Evolutionary conservation across 148 eudicot genomes (phyloP).

Genomic region (Vaccinium vitisidaea): DNA sequence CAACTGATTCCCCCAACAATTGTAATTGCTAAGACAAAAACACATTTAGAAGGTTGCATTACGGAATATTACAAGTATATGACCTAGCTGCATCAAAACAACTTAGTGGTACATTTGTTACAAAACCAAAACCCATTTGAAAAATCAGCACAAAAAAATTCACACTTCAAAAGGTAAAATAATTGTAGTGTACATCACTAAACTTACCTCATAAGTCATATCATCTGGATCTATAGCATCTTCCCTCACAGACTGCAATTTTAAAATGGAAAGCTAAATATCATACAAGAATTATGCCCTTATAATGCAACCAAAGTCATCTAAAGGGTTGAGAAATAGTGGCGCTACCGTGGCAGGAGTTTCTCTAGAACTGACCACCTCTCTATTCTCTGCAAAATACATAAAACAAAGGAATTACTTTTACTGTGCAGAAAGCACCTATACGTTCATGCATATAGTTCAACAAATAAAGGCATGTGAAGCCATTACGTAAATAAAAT

Average conservation of each 20-base stretch:
- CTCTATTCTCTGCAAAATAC: conserved; percentile 29
- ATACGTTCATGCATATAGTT: background rate
- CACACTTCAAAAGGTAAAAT: background rate
- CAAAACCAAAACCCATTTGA: background rate
- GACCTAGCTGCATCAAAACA: background rate
- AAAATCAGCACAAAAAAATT: conserved; percentile 7
- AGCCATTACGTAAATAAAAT: background rate
- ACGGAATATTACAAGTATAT: conserved; percentile 7
- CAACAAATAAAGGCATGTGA: background rate
- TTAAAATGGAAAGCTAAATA: conserved; percentile 13
- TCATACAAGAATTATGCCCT: conserved; percentile 2
- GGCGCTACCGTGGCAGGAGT: conserved; percentile 37
- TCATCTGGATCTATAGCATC: conserved; percentile 61
- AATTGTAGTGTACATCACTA: background rate
- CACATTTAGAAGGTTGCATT: conserved; percentile 5
- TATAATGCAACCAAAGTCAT: background rate
- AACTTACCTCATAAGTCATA: conserved; percentile 70
- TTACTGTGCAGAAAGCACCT: background rate
- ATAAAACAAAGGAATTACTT: conserved; percentile 1
- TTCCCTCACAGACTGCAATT: conserved; percentile 35
- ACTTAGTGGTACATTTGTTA: background rate
- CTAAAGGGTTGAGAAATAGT: background rate
- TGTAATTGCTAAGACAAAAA: conserved; percentile 53
- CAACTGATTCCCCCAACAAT: conserved; percentile 63
- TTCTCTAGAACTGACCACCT: conserved; percentile 29